These are phyloP conservation scores for Baudoinia panamericana DNA, from an alignment of 495 filamentous ascomycete species.

Conservation along the genomic window DNA sequence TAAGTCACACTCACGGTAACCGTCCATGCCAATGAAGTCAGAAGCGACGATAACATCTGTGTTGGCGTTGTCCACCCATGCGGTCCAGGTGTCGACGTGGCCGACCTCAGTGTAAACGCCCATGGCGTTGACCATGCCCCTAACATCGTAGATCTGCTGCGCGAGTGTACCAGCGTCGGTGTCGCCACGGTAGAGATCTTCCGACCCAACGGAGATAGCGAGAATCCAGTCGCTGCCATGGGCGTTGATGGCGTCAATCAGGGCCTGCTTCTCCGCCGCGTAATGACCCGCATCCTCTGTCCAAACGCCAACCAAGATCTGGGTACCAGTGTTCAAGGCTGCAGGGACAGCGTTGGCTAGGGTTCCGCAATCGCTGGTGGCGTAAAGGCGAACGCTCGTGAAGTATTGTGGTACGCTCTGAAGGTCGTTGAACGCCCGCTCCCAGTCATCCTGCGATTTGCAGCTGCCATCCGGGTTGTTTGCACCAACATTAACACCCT, in stretches of 20 bases:
- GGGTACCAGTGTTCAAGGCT: constrained; percentile 37
- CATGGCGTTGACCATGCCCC: constrained; percentile 22
- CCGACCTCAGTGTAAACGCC: constrained; percentile 24
- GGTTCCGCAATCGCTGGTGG: constrained; percentile 41
- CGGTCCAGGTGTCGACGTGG: constrained; percentile 26
- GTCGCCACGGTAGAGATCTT: constrained; percentile 43
- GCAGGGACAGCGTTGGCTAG: constrained; percentile 40
- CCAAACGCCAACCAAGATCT: constrained; percentile 42
- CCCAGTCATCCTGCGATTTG: constrained; percentile 38
- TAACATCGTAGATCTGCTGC: constrained; percentile 37
- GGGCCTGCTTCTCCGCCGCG: constrained; percentile 36
- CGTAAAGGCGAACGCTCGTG: constrained; percentile 39
- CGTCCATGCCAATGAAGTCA: constrained; percentile 24
- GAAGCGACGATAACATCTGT: constrained; percentile 18
- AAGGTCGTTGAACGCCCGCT: constrained; percentile 35
- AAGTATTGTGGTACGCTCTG: constrained; percentile 37
- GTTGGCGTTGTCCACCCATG: constrained; percentile 21
- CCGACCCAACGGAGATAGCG: constrained; percentile 39
- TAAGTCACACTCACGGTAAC: constrained; percentile 2
- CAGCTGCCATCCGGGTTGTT: constrained; percentile 34
- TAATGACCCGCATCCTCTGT: constrained; percentile 37
- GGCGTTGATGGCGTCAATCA: constrained; percentile 33
- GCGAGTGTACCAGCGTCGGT: constrained; percentile 32
- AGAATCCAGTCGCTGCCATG: constrained; percentile 39
- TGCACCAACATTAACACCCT: constrained; percentile 38